Percentiles rank a stretch among this genome's conserved stretches.
These are phyloP conservation scores for Tephrocybe sp. DNA, from an alignment of 768 basidiomycete genomes.

Conservation along the genomic window DNA sequence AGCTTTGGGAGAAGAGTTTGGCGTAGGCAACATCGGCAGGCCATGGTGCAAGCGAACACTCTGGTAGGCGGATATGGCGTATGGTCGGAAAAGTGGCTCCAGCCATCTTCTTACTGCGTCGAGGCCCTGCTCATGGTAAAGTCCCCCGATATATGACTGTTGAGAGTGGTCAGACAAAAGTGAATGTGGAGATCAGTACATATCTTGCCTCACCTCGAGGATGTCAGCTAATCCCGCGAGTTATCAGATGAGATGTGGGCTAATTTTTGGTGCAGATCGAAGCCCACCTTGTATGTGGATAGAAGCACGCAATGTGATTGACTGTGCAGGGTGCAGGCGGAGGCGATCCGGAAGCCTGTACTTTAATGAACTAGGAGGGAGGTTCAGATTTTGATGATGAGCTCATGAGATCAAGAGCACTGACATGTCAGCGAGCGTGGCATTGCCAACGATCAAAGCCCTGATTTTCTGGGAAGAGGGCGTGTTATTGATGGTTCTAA, in stretches of 20 bases:
- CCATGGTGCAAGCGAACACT: conserved; percentile 68
- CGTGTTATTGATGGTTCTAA: conserved; percentile 1
- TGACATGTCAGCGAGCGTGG: conserved; percentile 71
- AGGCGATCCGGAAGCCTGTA: conserved; percentile 66
- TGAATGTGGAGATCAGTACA: not conserved
- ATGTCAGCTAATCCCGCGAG: conserved; percentile 58
- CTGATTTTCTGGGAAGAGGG: conserved; percentile 66
- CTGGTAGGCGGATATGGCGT: conserved; percentile 59
- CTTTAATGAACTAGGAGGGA: conserved; percentile 48
- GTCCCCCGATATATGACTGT: conserved; percentile 81
- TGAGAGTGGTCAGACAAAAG: conserved; percentile 6
- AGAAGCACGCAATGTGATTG: conserved; percentile 69
- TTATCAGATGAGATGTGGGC: conserved; percentile 8
- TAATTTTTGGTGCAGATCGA: not conserved
- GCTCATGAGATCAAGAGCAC: conserved; percentile 14
- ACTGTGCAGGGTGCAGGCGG: conserved; percentile 69
- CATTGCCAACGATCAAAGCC: conserved; percentile 72
- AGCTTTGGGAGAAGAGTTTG: conserved; percentile 20
- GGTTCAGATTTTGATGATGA: conserved; percentile 3
- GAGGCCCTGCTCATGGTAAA: conserved; percentile 72
- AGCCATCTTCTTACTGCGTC: conserved; percentile 60
- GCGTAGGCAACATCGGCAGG: conserved; percentile 40
- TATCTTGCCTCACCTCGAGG: conserved; percentile 59
- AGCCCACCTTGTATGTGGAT: conserved; percentile 67
- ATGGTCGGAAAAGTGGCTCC: conserved; percentile 60